Conservation (phyloP, 352 stramenopile genomes). For the Phytophthora citricola region DNA sequence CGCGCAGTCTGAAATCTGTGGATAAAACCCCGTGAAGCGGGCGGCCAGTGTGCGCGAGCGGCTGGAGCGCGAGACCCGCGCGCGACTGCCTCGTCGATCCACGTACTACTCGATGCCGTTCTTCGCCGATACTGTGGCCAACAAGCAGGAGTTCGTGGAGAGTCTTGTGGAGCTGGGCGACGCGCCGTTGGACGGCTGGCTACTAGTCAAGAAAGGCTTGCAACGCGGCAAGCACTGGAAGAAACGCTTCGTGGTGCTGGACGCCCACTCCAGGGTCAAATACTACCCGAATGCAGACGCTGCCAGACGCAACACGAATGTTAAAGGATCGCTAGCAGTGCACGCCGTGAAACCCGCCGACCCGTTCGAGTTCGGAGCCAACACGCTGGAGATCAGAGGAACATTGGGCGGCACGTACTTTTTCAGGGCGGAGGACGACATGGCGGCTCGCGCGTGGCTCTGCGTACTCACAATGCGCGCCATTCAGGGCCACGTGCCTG, state of each 20-base stretch:
- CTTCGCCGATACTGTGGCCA: constrained; percentile 75
- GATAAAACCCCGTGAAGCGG: constrained; percentile 35
- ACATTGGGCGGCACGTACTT: constrained; percentile 85
- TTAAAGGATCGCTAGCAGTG: constrained; percentile 80
- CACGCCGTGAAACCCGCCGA: constrained; percentile 79
- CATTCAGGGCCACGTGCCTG: constrained; percentile 74
- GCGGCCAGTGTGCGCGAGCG: constrained; percentile 62
- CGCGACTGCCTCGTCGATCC: constrained; percentile 60
- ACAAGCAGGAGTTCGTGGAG: constrained; percentile 82
- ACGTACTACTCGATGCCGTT: constrained; percentile 85
- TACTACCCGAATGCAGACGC: constrained; percentile 84
- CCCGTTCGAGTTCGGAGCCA: constrained; percentile 74
- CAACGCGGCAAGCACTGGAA: constrained; percentile 85
- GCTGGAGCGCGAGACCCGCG: constrained; percentile 65
- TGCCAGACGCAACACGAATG: constrained; percentile 77
- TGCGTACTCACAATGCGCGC: constrained; percentile 84
- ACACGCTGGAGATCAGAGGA: constrained; percentile 78
- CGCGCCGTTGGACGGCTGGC: constrained; percentile 72
- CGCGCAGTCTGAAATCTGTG: constrained; percentile 12
- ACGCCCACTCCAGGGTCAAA: constrained; percentile 77
- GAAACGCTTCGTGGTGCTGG: constrained; percentile 82
- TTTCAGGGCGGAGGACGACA: constrained; percentile 80
- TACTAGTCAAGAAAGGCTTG: constrained; percentile 79
- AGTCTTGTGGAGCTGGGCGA: constrained; percentile 72
- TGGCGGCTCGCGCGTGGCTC: constrained; percentile 80